A percentile compares a stretch with the other conserved stretches of the same genome.
phyloP scores from a whole-genome alignment of 306 rosid genomes.

The Nissolia schottii region DNA sequence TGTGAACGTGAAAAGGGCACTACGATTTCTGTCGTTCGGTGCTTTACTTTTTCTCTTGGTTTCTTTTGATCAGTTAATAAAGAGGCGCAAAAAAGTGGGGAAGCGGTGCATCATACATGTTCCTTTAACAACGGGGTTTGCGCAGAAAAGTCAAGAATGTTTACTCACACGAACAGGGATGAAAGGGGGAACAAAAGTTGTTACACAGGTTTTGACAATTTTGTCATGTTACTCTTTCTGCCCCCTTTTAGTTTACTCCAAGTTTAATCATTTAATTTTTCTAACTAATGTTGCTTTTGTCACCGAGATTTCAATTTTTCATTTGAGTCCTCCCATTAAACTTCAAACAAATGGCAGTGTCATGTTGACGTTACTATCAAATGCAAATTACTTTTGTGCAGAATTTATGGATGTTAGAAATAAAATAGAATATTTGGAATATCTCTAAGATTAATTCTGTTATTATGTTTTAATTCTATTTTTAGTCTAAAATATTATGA shows the following conservation, averaged over 20 bases:
- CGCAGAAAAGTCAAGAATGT: constrained; percentile 40
- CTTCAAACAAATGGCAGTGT: neutral
- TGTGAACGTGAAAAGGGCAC: neutral
- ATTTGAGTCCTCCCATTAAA: neutral
- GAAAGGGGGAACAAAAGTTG: constrained; percentile 44
- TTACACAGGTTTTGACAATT: constrained; percentile 44
- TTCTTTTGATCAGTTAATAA: constrained; percentile 32
- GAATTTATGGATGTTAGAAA: constrained; percentile 25
- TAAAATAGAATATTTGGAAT: too few relatives aligned
- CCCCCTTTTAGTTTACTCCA: constrained; percentile 32
- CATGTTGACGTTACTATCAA: neutral
- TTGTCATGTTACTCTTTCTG: constrained; percentile 43
- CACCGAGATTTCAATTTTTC: constrained; percentile 1
- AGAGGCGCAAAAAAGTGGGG: constrained; percentile 34
- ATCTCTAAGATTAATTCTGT: too few relatives aligned
- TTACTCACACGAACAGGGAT: constrained; percentile 12
- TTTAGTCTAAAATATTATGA: too few relatives aligned
- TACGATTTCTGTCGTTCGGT: constrained; percentile 9
- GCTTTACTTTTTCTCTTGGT: constrained; percentile 8
- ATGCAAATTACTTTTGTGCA: constrained; percentile 18
- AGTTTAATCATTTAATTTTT: constrained; percentile 24
- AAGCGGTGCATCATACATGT: neutral
- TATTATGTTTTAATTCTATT: too few relatives aligned
- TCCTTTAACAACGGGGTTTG: constrained; percentile 15
- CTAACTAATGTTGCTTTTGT: neutral